Evolutionary conservation across 2,329 filamentous ascomycete genomes (phyloP), one percentile per base, ranked within the genome.

Genomic region (Alternaria rosae): DNA sequence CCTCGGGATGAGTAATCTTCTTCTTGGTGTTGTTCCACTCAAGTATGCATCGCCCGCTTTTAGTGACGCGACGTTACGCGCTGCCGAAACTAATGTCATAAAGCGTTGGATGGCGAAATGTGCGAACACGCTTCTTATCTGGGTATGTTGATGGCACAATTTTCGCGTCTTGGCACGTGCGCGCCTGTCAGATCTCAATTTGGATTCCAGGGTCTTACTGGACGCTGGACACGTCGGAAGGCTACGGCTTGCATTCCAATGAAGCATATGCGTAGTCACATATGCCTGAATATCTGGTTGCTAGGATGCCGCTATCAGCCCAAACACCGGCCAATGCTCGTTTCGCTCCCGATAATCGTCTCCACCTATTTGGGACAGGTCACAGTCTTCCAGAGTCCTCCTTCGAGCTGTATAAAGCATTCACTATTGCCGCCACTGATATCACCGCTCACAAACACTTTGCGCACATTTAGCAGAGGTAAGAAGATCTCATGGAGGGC

Each of bases 391-490:
- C 17, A 43, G 6, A 43, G 41, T 43, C 41, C 41, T 21, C 9
- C 41, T 7, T 43, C 11, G 17, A 43, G 41, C 41, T 43, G 41
- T 21, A 13, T 43, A 6, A 38, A 38, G 17, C 35, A 38, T 11
- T 38, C n/a, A 38, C n/a, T 17, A 38, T 17, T 38, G 9, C 35
- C 17, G 8, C 63, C 56, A n/a, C 66, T 66, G 2, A 74, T 54
- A 57, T 70, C 65, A 0, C 69, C 65, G 30, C 64, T 69, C 4
- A 73, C 60, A 41, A 72, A 74, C 9, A 72, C 69, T 2, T 17
- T 15, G 32, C 13, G 12, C 12, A 23, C 2, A n/a, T 6, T 47
- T 11, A 55, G 28, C 11, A n/a, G 6, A n/a, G 15, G 9, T 5
- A 21, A 23, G 25, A 11, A 13, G 9, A 6, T 26, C 17, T 32